Percentiles rank a stretch among this genome's conserved stretches.
phyloP scores from a whole-genome alignment of 257 asterid genomes.

The Cynanchum wilfordii region DNA sequence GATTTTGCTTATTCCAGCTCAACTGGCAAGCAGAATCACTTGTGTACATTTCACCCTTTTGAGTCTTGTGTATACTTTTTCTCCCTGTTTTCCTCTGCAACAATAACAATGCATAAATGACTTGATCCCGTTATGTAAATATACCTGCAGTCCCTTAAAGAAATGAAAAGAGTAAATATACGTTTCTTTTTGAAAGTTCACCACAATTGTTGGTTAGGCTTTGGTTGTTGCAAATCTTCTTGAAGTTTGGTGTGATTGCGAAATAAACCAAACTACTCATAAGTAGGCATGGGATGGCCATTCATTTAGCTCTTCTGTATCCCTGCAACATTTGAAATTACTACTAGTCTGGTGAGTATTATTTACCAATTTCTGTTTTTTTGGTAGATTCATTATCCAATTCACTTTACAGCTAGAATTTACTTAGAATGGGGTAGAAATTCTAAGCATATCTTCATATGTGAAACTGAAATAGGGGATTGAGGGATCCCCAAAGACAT shows the following conservation, averaged over 20 bases:
- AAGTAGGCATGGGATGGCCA: not conserved
- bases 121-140: not conserved
- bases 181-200: not conserved
- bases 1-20: not conserved
- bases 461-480: not conserved
- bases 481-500: not conserved
- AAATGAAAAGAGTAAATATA: not conserved
- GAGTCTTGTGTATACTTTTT: slow-evolving; percentile 3
- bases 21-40: not conserved
- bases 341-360: not conserved
- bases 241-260: not conserved
- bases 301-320: not conserved
- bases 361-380: not conserved
- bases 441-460: no score
- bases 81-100: not conserved
- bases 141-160: slow-evolving; percentile 1
- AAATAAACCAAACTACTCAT: not conserved
- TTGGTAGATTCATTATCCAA: not conserved
- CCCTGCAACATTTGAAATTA: not conserved
- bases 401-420: not conserved
- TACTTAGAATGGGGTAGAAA: not conserved
- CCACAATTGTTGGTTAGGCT: not conserved
- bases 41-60: slow-evolving; percentile 1
- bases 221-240: not conserved
- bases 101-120: not conserved